A percentile compares a stretch with the other conserved stretches of the same genome.
These are phyloP conservation scores for Euphorbia pulcherrima DNA, from an alignment of 345 rosid species.

Conservation along the genomic window DNA sequence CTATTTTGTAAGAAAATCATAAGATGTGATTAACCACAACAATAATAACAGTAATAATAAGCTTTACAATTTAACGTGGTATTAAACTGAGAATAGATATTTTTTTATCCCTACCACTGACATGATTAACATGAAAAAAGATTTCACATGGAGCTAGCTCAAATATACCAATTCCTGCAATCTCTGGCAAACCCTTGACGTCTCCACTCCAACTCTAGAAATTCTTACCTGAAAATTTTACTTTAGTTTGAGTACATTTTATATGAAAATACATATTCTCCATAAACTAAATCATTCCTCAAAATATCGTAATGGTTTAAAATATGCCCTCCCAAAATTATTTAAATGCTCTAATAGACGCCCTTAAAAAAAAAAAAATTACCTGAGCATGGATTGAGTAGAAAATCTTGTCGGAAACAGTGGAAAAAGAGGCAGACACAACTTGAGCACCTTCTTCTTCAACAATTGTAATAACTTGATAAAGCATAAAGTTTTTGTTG, in stretches of 20 bases:
- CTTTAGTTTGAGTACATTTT: too few species aligned
- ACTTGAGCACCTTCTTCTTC: constrained; percentile 60
- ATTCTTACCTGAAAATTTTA: constrained; percentile 34
- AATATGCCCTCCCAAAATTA: too few species aligned
- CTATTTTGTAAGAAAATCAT: too few species aligned
- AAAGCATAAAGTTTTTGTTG: constrained; percentile 36
- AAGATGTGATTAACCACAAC: too few species aligned
- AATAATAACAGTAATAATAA: too few species aligned
- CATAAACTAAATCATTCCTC: background rate
- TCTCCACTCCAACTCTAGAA: constrained; percentile 49
- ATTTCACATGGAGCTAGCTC: background rate
- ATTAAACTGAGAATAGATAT: background rate
- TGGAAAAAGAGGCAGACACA: constrained; percentile 39
- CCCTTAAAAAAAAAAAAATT: background rate
- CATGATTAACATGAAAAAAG: background rate
- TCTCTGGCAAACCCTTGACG: constrained; percentile 35
- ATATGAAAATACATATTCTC: background rate
- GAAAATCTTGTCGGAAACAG: constrained; percentile 41
- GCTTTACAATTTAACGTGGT: too few species aligned
- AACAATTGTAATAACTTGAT: constrained; percentile 38
- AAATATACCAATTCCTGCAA: constrained; percentile 31
- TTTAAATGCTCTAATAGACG: too few species aligned
- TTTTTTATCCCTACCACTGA: too few species aligned
- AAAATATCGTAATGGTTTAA: too few species aligned
- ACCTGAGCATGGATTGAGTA: constrained; percentile 58